These are phyloP conservation scores for Magnusiomyces fungicola DNA, from an alignment of 1,139 yeast species.

Conservation along the genomic window DNA sequence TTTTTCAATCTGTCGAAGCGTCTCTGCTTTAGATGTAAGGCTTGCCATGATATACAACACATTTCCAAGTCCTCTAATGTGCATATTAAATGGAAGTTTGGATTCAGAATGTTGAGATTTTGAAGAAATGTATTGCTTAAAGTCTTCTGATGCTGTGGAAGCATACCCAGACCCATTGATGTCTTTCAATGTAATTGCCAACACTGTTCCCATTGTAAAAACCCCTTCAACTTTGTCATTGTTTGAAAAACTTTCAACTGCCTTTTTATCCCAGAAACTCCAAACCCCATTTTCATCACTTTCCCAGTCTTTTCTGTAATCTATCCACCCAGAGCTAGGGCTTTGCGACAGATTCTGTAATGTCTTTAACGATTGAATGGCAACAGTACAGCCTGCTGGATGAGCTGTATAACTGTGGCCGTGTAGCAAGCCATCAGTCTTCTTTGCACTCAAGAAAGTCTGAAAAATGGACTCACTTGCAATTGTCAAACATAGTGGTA, in stretches of 20 bases:
- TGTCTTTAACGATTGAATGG: constrained; percentile 20
- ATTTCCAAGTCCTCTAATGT: constrained; percentile 22
- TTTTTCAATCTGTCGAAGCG: no score
- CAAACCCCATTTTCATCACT: constrained; percentile 10
- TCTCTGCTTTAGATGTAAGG: no score
- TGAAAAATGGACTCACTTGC: constrained; percentile 24
- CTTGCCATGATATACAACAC: constrained; percentile 22
- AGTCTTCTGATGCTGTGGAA: constrained; percentile 16
- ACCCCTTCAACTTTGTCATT: constrained; percentile 20
- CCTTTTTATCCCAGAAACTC: constrained; percentile 22
- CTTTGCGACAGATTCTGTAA: constrained; percentile 13
- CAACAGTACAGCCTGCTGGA: constrained; percentile 29
- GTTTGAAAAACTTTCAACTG: constrained; percentile 18
- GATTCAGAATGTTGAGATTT: not conserved
- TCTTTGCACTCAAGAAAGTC: constrained; percentile 21
- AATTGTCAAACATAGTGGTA: constrained; percentile 25
- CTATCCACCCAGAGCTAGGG: constrained; percentile 13
- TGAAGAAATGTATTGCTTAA: constrained; percentile 10
- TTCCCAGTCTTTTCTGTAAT: constrained; percentile 7
- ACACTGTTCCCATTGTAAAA: constrained; percentile 24
- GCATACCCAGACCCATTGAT: constrained; percentile 17
- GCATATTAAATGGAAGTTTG: constrained; percentile 10
- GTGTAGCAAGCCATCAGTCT: constrained; percentile 26
- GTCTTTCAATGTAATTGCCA: constrained; percentile 23
- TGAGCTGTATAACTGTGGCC: constrained; percentile 30